Evolutionary conservation across 192 early-diverging fungal species (phyloP).

Genomic region (Paraglomus brasilianum): DNA sequence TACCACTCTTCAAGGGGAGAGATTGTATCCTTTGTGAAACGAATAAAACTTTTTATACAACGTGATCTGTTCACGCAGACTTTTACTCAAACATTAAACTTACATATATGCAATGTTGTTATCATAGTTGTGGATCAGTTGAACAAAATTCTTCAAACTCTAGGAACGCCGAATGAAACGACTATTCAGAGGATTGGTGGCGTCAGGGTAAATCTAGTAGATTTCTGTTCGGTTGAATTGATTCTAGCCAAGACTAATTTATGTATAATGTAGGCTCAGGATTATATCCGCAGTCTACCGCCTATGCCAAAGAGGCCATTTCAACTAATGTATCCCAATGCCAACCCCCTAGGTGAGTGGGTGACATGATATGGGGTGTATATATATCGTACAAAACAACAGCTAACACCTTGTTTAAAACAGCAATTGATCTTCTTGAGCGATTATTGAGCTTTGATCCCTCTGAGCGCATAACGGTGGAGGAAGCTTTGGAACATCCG

Average conservation of each 20-base stretch:
- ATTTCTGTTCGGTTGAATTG: conserved; percentile 3
- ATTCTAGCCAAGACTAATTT: neutral
- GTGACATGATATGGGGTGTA: conserved; percentile 36
- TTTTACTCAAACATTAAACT: conserved; percentile 48
- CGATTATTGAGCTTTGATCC: conserved; percentile 81
- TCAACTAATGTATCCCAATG: conserved; percentile 72
- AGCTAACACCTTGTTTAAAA: neutral
- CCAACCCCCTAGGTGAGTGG: conserved; percentile 73
- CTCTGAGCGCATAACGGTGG: conserved; percentile 76
- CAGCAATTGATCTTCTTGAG: conserved; percentile 80
- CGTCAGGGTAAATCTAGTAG: conserved; percentile 46
- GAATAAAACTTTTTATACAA: conserved; percentile 26
- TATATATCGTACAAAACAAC: too few species aligned
- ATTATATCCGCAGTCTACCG: conserved; percentile 82
- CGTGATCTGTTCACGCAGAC: conserved; percentile 36
- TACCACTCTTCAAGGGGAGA: conserved; percentile 83
- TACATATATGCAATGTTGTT: neutral
- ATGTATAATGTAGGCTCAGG: conserved; percentile 61
- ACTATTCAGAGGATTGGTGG: conserved; percentile 71
- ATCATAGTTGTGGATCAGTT: conserved; percentile 82
- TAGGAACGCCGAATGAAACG: conserved; percentile 81
- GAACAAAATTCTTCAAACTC: conserved; percentile 82
- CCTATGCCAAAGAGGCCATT: conserved; percentile 75
- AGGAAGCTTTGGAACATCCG: conserved; percentile 81
- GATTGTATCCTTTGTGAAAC: conserved; percentile 55